A percentile compares a stretch with the other conserved stretches of the same genome.
Evolutionary conservation across 176 grass and related monocot genomes (phyloP).

Genomic region (Oryza meyeriana): DNA sequence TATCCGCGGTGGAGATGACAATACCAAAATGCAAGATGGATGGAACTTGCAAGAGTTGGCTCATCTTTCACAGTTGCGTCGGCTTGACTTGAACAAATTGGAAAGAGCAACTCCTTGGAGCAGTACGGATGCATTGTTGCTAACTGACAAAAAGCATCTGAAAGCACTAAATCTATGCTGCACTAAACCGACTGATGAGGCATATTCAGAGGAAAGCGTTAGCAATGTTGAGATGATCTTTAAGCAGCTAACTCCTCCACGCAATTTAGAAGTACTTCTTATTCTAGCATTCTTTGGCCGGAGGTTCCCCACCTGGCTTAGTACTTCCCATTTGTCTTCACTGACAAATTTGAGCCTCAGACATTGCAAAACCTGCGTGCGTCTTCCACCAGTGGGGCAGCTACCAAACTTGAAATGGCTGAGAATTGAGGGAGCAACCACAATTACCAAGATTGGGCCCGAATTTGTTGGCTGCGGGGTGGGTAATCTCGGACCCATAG

Average conservation of each 20-base stretch:
- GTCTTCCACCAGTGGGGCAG: conserved; percentile 13
- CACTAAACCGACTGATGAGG: neutral
- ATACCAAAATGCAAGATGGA: neutral
- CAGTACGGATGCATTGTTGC: neutral
- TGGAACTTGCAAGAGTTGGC: neutral
- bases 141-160: neutral
- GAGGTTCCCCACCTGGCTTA: conserved; percentile 2
- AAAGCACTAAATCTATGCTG: rapidly evolving
- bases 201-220: neutral
- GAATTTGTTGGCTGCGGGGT: conserved; percentile 12
- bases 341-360: neutral
- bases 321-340: neutral
- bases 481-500: neutral
- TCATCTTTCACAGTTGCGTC: neutral
- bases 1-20: no score
- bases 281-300: neutral
- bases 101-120: neutral
- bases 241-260: conserved; percentile 10
- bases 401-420: conserved; percentile 37
- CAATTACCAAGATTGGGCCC: conserved; percentile 22
- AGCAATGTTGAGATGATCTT: conserved; percentile 21
- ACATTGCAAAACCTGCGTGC: neutral
- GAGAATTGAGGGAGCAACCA: neutral
- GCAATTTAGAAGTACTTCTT: neutral
- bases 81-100: neutral